Conservation (phyloP, 805 yeast genomes). For the Starmera pachycereana region DNA sequence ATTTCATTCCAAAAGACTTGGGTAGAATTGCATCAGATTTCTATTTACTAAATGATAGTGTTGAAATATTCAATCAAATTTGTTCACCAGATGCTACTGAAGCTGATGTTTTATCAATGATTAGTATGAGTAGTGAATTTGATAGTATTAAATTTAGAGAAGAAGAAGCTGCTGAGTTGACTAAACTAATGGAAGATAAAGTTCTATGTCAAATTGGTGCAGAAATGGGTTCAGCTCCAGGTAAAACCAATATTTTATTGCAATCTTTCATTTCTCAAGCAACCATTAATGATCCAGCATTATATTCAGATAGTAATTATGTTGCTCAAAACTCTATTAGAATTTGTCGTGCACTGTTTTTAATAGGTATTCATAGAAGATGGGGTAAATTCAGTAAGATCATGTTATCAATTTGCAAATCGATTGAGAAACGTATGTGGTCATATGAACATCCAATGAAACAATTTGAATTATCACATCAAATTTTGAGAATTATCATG, state of each 20-base stretch:
- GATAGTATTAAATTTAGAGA: conserved; percentile 82
- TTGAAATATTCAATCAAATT: conserved; percentile 82
- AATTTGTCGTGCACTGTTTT: conserved; percentile 82
- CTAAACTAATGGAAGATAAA: conserved; percentile 43
- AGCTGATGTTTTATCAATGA: conserved; percentile 81
- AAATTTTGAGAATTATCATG: conserved; percentile 50
- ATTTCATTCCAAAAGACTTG: conserved; percentile 75
- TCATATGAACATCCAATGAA: conserved; percentile 80
- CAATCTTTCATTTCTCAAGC: conserved; percentile 84
- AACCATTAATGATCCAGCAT: conserved; percentile 62
- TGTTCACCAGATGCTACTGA: conserved; percentile 80
- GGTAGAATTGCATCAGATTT: conserved; percentile 95
- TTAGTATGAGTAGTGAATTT: conserved; percentile 89
- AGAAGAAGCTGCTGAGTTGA: conserved; percentile 75
- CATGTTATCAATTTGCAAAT: conserved; percentile 72
- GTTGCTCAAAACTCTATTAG: conserved; percentile 95
- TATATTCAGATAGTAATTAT: conserved; percentile 79
- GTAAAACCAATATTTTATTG: conserved; percentile 77
- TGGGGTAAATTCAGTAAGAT: conserved; percentile 82
- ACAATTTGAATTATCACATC: conserved; percentile 75
- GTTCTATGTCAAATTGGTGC: conserved; percentile 80
- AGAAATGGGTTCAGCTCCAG: conserved; percentile 62
- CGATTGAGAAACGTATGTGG: conserved; percentile 83
- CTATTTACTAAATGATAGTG: conserved; percentile 71
- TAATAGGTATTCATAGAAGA: conserved; percentile 77